phyloP scores from a whole-genome alignment of 2,329 filamentous ascomycete species.

The Trichophaea hybrida region DNA sequence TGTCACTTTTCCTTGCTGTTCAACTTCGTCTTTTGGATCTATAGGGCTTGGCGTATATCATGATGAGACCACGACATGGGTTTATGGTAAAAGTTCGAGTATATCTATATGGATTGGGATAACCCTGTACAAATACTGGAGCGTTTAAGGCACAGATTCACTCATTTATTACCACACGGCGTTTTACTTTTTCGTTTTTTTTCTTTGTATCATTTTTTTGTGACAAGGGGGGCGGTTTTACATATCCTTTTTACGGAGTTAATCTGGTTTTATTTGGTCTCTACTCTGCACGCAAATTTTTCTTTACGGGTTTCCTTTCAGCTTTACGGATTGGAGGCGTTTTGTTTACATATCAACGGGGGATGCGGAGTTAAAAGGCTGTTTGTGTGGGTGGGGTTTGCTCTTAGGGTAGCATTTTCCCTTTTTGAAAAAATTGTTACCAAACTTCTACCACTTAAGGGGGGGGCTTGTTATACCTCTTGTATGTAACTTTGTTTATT shows the following conservation, averaged over 20 bases:
- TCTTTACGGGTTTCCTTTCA: no score
- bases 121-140: background rate
- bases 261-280: background rate
- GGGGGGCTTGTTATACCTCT: no score
- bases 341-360: no score
- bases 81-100: background rate
- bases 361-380: no score
- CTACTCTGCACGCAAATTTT: no score
- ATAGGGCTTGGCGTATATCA: background rate
- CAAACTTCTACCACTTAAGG: no score
- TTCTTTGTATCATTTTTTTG: background rate
- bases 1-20: background rate
- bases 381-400: no score
- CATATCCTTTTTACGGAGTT: background rate
- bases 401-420: no score
- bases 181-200: slow-evolving; percentile 3
- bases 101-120: background rate
- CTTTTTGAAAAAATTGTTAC: no score
- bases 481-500: no score
- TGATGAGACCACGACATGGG: background rate
- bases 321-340: no score
- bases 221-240: background rate
- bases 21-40: background rate
- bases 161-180: background rate
- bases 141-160: background rate